These are phyloP conservation scores for Trametes pubescens DNA, from an alignment of 1,284 basidiomycete genomes.

Conservation along the genomic window DNA sequence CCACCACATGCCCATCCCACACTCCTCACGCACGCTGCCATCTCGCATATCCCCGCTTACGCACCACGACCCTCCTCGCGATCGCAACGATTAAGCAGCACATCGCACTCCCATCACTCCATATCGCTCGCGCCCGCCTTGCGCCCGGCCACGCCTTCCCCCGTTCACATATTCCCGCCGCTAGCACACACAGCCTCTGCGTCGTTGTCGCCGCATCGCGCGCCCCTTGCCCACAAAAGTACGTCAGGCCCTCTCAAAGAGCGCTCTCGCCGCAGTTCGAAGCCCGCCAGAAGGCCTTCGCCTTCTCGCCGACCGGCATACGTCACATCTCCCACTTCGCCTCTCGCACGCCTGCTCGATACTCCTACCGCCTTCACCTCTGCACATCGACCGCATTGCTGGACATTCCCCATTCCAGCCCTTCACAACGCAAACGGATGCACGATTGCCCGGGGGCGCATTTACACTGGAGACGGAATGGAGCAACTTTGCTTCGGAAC, in stretches of 20 bases:
- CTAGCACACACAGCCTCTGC: slow-evolving; percentile 1
- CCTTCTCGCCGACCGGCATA: slow-evolving; percentile 28
- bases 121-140: slow-evolving; percentile 4
- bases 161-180: slow-evolving; percentile 3
- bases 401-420: not conserved
- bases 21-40: slow-evolving; percentile 12
- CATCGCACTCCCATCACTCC: not conserved
- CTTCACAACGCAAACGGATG: not conserved
- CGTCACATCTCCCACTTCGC: slow-evolving; percentile 16
- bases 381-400: not conserved
- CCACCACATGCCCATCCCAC: slow-evolving; percentile 7
- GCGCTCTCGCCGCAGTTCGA: slow-evolving; percentile 24
- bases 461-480: not conserved
- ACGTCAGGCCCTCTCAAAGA: slow-evolving; percentile 19
- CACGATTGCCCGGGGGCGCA: not conserved
- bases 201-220: not conserved
- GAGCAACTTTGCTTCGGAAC: slow-evolving; percentile 6
- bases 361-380: slow-evolving; percentile 1
- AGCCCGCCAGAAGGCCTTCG: slow-evolving; percentile 28
- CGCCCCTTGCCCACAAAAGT: slow-evolving; percentile 7
- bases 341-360: slow-evolving; percentile 21
- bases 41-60: slow-evolving; percentile 12
- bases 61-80: slow-evolving; percentile 23
- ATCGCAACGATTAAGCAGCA: slow-evolving; percentile 23
- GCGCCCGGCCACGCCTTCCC: not conserved